These are phyloP conservation scores for Pichia paraexigua DNA, from an alignment of 805 yeast genomes.

Conservation along the genomic window DNA sequence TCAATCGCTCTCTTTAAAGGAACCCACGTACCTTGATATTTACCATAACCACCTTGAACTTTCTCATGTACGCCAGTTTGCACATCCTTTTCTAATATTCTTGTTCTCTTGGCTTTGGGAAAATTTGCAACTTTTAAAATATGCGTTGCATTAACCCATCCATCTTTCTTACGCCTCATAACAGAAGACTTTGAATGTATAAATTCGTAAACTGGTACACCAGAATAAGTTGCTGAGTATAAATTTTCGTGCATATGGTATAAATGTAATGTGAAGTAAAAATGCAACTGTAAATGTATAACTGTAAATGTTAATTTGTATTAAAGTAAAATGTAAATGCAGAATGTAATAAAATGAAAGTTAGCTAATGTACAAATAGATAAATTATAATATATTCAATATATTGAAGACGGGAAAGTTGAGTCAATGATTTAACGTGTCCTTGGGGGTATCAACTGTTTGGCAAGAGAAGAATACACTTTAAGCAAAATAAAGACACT, in stretches of 20 bases:
- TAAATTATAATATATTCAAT: not conserved
- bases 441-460: not conserved
- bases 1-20: conserved; percentile 69
- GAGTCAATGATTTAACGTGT: not conserved
- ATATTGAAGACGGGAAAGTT: not conserved
- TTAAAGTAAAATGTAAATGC: not conserved
- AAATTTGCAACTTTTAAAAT: conserved; percentile 87
- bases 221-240: conserved; percentile 71
- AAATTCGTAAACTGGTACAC: conserved; percentile 79
- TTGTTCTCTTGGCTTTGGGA: conserved; percentile 89
- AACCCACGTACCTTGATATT: conserved; percentile 96
- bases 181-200: conserved; percentile 60
- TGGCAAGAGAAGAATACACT: not conserved
- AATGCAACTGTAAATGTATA: not conserved
- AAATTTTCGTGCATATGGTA: conserved; percentile 26
- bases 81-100: conserved; percentile 88
- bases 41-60: conserved; percentile 95
- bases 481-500: not conserved
- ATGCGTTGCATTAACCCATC: conserved; percentile 93
- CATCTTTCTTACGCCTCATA: conserved; percentile 69
- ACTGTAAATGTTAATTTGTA: not conserved
- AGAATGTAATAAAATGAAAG: not conserved
- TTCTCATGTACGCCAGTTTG: conserved; percentile 85
- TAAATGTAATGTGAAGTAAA: not conserved
- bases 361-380: not conserved